Percentiles rank a stretch among this genome's conserved stretches.
Evolutionary conservation across 1,284 basidiomycete species (phyloP).

Genomic region (Trichosporon ovoides): DNA sequence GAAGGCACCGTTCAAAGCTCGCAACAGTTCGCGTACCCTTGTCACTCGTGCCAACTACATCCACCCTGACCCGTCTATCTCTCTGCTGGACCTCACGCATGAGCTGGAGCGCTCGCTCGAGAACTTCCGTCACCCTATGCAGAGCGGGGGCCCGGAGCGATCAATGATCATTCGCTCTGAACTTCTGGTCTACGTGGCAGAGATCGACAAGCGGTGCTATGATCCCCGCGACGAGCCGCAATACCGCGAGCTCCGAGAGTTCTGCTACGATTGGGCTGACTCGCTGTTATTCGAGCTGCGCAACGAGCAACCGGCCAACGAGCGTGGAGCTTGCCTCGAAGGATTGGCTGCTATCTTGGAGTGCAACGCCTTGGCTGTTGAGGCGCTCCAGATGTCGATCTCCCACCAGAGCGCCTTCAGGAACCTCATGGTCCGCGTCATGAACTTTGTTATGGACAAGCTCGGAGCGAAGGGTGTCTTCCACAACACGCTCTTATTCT

Average conservation of each 20-base stretch:
- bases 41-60: slow-evolving; percentile 18
- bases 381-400: slow-evolving; percentile 38
- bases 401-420: slow-evolving; percentile 43
- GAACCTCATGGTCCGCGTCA: slow-evolving; percentile 46
- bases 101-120: slow-evolving; percentile 31
- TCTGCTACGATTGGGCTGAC: slow-evolving; percentile 46
- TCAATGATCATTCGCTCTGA: slow-evolving; percentile 42
- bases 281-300: slow-evolving; percentile 44
- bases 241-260: slow-evolving; percentile 34
- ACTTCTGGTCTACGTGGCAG: slow-evolving; percentile 39
- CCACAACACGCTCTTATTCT: slow-evolving; percentile 54
- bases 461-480: slow-evolving; percentile 54
- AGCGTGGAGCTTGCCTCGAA: slow-evolving; percentile 52
- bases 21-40: slow-evolving; percentile 7
- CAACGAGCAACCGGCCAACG: slow-evolving; percentile 48
- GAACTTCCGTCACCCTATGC: slow-evolving; percentile 33
- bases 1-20: slow-evolving; percentile 19
- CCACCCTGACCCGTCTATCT: slow-evolving; percentile 24
- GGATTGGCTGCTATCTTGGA: slow-evolving; percentile 51
- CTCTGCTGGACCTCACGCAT: slow-evolving; percentile 22
- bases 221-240: slow-evolving; percentile 25
- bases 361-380: slow-evolving; percentile 46
- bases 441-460: slow-evolving; percentile 53
- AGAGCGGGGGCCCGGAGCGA: slow-evolving; percentile 36
- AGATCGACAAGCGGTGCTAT: slow-evolving; percentile 43